Base-by-base conservation (phyloP, 352 stramenopile species). In the Globisporangium uncinulatum region DNA sequence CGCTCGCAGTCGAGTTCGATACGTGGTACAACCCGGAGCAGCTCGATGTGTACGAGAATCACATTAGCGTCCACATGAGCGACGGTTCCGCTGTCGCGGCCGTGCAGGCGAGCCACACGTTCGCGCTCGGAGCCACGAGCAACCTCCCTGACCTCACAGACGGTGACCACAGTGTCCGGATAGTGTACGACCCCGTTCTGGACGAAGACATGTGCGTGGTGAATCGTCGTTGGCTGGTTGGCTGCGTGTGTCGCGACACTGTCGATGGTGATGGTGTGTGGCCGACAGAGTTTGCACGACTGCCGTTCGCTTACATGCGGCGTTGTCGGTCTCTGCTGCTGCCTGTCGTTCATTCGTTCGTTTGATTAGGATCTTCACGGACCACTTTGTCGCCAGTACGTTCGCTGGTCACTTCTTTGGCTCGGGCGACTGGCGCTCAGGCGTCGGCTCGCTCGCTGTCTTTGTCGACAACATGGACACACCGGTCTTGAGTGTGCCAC, bases 11-110 rank as follows among this genome's bases (percentile, higher is more conserved):
- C 15, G 92, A 98, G 61, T 97, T 98, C 54, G 92, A 98, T 64
- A 97, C 89, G 11, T 97, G 83, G 75, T 96, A 86, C 71, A 97
- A 98, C 65, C 61, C 71, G 7, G 88, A 97, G 34, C 70, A 89
- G 52, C 51, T 80, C 14, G 92, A 98, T 47, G 71, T 69, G 29
- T 97, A 93, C 65, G 87, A 97, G 65, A 98, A 98, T 65, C 94
- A 98, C 69, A 72, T 98, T 21, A 89, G 80, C 57, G 76, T 98
- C 6, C 86, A 96, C 37, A 73, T 84, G 17, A 73, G 75, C 39
- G 75, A 70, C 8, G 66, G 62, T 14, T 57, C 52, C 17, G 46
- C 53, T 6, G 36, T n/a, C n/a, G n/a, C n/a, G n/a, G n/a, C 57
- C 17, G 68, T 87, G 17, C 77, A 71, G n/a, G 70, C 82, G 7